Base-by-base conservation (phyloP, 129 eudicot species). In the Arctium lappa region DNA sequence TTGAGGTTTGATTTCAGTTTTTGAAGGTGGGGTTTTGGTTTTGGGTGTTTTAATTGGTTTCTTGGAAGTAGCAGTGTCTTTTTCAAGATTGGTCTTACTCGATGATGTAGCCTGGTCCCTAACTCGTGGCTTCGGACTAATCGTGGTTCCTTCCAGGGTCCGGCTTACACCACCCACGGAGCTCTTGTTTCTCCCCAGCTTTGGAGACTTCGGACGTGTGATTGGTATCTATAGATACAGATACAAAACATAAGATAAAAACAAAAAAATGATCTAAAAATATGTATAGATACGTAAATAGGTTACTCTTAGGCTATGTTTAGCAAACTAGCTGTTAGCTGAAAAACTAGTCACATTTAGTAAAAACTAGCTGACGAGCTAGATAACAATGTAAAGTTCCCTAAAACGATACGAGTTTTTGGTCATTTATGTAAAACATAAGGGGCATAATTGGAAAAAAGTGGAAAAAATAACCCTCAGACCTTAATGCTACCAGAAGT, bases 191-290 rank as follows among this genome's bases (percentile, higher is more conserved):
- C 85, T 76, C 44, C 88, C 88, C 30, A 85, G 79, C 63, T 85
- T 85, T 11, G 88, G 88, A 70, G 88, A 81, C 77, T 81, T 85
- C 46, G 88, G 88, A 8, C 88, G 85, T 5, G 88, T 81, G 82
- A 44, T 0, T 79, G 80, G 80, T 13, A 42, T 84, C 87, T 84
- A 36, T 65, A 31, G 12, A 69, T 69, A 32, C 48, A 73, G 32
- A 70, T 11, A 1, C 38, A 40, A 16, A 32, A 13, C n/a, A 53
- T 3, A 22, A 2, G 6, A 65, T 33, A 66, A 22, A 66, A 48
- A 10, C 37, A 18, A 70, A n/a, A 34, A 73, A 65, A 72, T 1
- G 12, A 72, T 33, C n/a, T 32, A 78, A 32, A 50, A 29, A 12
- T 6, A 66, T 8, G 8, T 12, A 22, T 63, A 66, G 71, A 66